Percentiles rank a stretch among this genome's conserved stretches.
Conservation (phyloP, 2,329 filamentous ascomycete genomes). For the Dichotomopilus funicola region DNA sequence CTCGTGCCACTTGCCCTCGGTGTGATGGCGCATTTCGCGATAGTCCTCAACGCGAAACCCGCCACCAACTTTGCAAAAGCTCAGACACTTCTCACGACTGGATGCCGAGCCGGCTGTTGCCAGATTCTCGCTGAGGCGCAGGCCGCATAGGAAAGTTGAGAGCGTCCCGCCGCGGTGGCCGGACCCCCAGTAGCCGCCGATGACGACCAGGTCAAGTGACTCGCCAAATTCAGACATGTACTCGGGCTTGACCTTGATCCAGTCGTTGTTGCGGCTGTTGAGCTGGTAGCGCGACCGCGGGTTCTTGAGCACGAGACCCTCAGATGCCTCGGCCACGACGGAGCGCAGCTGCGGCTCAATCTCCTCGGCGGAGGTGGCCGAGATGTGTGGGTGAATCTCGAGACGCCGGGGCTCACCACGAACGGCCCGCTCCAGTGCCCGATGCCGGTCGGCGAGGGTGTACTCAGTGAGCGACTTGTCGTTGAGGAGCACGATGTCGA, state of each 20-base stretch:
- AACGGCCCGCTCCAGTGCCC: conserved; percentile 66
- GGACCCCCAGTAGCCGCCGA: conserved; percentile 89
- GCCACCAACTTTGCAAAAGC: conserved; percentile 98
- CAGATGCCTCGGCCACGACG: conserved; percentile 79
- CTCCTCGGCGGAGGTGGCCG: conserved; percentile 59
- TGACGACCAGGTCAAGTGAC: conserved; percentile 78
- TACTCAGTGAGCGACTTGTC: conserved; percentile 73
- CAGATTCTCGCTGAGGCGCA: conserved; percentile 67
- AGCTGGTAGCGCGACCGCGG: conserved; percentile 79
- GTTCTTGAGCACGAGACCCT: conserved; percentile 91
- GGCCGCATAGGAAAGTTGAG: conserved; percentile 83
- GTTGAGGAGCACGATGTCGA: conserved; percentile 89
- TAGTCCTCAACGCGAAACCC: conserved; percentile 85
- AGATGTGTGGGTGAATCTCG: conserved; percentile 70
- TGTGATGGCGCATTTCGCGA: conserved; percentile 70
- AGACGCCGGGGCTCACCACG: conserved; percentile 65
- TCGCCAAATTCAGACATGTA: conserved; percentile 98
- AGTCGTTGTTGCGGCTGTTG: conserved; percentile 88
- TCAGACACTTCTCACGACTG: conserved; percentile 70
- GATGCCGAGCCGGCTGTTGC: conserved; percentile 44
- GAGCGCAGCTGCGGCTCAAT: conserved; percentile 75
- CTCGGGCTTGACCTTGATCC: conserved; percentile 98
- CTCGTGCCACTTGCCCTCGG: conserved; percentile 83
- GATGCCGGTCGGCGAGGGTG: conserved; percentile 71
- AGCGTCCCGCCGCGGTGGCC: conserved; percentile 76